Percentiles rank a stretch among this genome's conserved stretches.
These are phyloP conservation scores for Euphorbia schlechtendalii DNA, from an alignment of 441 rosid species.

Conservation along the genomic window DNA sequence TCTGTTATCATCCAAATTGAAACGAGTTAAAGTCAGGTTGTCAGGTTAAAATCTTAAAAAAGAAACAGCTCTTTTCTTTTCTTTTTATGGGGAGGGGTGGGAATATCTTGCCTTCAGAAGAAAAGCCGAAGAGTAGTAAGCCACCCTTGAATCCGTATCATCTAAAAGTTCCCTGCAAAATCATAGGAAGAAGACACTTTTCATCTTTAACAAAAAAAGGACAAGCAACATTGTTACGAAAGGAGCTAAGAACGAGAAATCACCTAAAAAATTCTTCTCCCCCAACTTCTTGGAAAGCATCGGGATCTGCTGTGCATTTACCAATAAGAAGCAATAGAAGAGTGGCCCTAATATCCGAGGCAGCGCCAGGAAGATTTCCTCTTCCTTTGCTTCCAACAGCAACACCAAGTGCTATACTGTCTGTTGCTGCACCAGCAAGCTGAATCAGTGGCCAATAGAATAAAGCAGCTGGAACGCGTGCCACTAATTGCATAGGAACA, in stretches of 20 bases:
- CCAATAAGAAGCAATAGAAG: constrained; percentile 87
- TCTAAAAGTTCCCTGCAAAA: constrained; percentile 83
- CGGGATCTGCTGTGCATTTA: constrained; percentile 91
- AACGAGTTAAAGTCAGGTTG: constrained; percentile 17
- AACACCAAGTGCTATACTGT: constrained; percentile 89
- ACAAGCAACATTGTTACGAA: constrained; percentile 13
- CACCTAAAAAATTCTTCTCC: constrained; percentile 97
- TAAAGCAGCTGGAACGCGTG: constrained; percentile 88
- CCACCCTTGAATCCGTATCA: constrained; percentile 96
- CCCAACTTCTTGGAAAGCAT: constrained; percentile 82
- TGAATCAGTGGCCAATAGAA: constrained; percentile 99
- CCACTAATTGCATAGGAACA: constrained; percentile 94
- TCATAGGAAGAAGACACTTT: constrained; percentile 10
- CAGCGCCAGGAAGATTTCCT: constrained; percentile 96
- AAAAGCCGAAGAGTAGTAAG: constrained; percentile 96
- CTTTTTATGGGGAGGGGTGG: no score
- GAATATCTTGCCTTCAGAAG: constrained; percentile 74
- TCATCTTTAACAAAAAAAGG: constrained; percentile 5
- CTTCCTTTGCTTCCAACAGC: constrained; percentile 99
- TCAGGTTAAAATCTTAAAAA: constrained; percentile 4
- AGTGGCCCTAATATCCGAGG: constrained; percentile 93
- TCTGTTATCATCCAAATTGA: constrained; percentile 38
- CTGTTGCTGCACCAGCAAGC: constrained; percentile 96
- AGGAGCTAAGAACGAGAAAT: constrained; percentile 17
- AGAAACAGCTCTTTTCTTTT: not conserved